Base-by-base conservation (phyloP, 768 basidiomycete genomes). In the Boletus pseudo-olivaceus region DNA sequence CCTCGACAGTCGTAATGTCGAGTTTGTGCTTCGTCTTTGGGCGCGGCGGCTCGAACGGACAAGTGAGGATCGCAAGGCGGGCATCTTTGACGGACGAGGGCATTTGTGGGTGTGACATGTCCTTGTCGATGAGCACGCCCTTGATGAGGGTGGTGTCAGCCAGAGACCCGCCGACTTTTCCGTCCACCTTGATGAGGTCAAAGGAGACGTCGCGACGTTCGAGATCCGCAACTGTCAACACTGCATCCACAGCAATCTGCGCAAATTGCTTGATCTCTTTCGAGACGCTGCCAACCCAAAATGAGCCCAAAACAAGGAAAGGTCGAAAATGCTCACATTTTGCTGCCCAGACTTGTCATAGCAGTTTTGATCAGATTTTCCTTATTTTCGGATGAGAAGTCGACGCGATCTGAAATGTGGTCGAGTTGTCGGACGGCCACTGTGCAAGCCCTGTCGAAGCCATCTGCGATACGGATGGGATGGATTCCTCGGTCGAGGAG, bases 41-140 rank as follows among this genome's bases (percentile, higher is more conserved):
- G 23, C 97, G 87, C 3, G 97, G 97, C 17, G 97, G 97, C 70
- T 99, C 97, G 69, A 99, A 99, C 20, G 97, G 94, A 73, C 97
- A 99, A 41, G 97, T 99, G 42, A 99, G 82, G 73, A 99, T 98
- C 14, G 96, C 97, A 51, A 99, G 78, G 55, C 85, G 86, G 50
- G 97, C 97, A 70, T 98, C 90, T 60, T 79, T 81, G 62, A 99
- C 87, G 34, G 76, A 78, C 54, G 82, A 85, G 9, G 96, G 96
- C 97, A 99, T 99, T 72, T 97, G 93, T 5, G 96, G 90, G 67
- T 99, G 97, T 12, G 94, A 98, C 90, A 99, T 96, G 75, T 99
- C 96, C 75, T 99, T 99, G 85, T 99, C 97, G 69, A 99, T 83
- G 63, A 99, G 90, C 40, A 99, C 97, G 62, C 97, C 97, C 64